phyloP scores from a whole-genome alignment of 2,329 filamentous ascomycete species.

The Colletotrichum sidae region DNA sequence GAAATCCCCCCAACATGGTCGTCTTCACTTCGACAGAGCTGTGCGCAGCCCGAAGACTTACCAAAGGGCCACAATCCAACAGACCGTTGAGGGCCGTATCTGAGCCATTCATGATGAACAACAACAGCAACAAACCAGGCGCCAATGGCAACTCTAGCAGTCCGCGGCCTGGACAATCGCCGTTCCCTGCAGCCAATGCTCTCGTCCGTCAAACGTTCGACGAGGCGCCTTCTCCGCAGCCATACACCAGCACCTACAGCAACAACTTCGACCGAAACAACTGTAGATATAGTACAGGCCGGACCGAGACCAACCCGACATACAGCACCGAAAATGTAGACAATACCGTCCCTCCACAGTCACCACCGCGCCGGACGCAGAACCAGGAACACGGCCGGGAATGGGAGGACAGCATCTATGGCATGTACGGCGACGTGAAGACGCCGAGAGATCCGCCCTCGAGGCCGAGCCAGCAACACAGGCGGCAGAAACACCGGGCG shows the following conservation, averaged over 20 bases:
- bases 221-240: slow-evolving; percentile 3
- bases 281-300: slow-evolving; percentile 27
- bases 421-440: slow-evolving; percentile 32
- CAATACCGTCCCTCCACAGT: neutral
- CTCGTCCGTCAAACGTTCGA: slow-evolving; percentile 12
- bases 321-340: slow-evolving; percentile 19
- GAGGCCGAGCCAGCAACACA: slow-evolving; percentile 2
- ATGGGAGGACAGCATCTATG: slow-evolving; percentile 34
- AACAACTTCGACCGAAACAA: slow-evolving; percentile 35
- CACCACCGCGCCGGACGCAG: slow-evolving; percentile 9
- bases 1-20: neutral
- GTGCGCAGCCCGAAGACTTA: neutral
- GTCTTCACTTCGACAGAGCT: neutral
- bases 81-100: neutral
- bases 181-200: slow-evolving; percentile 23
- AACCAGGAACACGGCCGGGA: neutral
- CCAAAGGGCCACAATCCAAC: too few relatives aligned
- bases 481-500: neutral
- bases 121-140: slow-evolving; percentile 8
- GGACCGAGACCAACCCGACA: slow-evolving; percentile 7
- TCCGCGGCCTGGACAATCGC: slow-evolving; percentile 34
- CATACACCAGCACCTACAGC: slow-evolving; percentile 33
- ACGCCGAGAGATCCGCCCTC: slow-evolving; percentile 26
- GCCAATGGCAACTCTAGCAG: slow-evolving; percentile 32
- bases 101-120: slow-evolving; percentile 11